Evolutionary conservation across 192 early-diverging fungal species (phyloP).

Genomic region (Linnemannia hyalina): DNA sequence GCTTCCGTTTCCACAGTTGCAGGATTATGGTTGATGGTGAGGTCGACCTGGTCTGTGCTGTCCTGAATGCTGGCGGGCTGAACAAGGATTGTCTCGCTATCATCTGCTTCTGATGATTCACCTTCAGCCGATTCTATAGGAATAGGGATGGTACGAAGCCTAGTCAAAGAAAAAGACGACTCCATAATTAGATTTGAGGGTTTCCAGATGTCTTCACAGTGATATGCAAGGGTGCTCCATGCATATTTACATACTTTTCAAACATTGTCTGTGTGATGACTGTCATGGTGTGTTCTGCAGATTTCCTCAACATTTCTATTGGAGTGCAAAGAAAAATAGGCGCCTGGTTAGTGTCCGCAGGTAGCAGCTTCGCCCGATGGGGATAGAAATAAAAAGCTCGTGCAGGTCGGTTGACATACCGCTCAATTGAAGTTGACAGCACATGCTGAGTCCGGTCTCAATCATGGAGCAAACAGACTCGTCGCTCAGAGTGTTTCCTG

Average conservation of each 20-base stretch:
- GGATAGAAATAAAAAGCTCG: neutral
- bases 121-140: constrained; percentile 7
- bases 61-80: constrained; percentile 34
- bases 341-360: neutral
- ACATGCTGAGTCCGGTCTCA: constrained; percentile 97
- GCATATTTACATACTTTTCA: constrained; percentile 67
- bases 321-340: neutral
- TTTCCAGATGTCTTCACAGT: neutral
- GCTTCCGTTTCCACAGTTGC: constrained; percentile 33
- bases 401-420: constrained; percentile 54
- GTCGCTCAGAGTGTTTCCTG: constrained; percentile 82
- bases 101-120: constrained; percentile 20
- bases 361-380: neutral
- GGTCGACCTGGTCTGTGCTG: constrained; percentile 34
- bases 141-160: constrained; percentile 37
- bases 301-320: constrained; percentile 78
- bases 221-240: too few relatives aligned
- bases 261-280: constrained; percentile 82
- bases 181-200: neutral
- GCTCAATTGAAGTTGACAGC: constrained; percentile 92
- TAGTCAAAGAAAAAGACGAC: neutral
- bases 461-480: constrained; percentile 97
- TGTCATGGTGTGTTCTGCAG: constrained; percentile 85
- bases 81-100: constrained; percentile 42
- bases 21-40: constrained; percentile 32